A percentile compares a stretch with the other conserved stretches of the same genome.
Conservation (phyloP, 176 grass and related monocot genomes). For the Eleusine coracana region DNA sequence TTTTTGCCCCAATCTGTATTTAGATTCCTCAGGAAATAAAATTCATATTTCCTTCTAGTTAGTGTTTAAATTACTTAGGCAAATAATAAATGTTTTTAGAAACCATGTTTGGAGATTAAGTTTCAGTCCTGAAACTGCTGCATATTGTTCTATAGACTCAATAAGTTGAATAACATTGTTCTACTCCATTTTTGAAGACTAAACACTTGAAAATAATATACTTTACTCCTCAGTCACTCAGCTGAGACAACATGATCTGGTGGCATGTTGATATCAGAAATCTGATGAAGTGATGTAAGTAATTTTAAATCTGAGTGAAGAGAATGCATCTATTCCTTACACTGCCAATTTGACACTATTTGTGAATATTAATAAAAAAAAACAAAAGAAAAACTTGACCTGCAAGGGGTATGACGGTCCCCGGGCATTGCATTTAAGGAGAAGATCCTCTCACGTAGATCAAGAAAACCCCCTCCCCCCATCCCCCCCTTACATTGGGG, state of each 20-base stretch:
- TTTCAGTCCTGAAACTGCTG: too few relatives aligned
- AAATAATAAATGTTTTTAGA: slow-evolving; percentile 17
- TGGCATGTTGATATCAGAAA: slow-evolving; percentile 12
- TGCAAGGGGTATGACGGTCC: too few relatives aligned
- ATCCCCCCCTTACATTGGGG: too few relatives aligned
- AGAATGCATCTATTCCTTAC: neutral
- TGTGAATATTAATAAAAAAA: neutral
- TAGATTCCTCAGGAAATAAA: neutral
- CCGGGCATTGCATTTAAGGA: too few relatives aligned
- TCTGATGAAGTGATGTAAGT: neutral
- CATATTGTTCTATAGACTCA: neutral
- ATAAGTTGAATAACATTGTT: neutral
- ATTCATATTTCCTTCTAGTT: neutral
- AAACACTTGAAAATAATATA: neutral
- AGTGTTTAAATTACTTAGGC: neutral
- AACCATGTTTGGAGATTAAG: neutral
- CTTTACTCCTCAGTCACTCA: neutral
- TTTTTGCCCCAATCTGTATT: neutral
- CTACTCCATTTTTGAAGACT: neutral
- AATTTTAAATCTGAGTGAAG: neutral
- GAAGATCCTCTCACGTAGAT: too few relatives aligned
- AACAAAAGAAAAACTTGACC: too few relatives aligned
- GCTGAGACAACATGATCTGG: neutral
- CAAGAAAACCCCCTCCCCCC: too few relatives aligned
- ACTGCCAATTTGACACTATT: neutral